These are phyloP conservation scores for Yarrowia osloensis DNA, from an alignment of 805 yeast species.

Conservation along the genomic window DNA sequence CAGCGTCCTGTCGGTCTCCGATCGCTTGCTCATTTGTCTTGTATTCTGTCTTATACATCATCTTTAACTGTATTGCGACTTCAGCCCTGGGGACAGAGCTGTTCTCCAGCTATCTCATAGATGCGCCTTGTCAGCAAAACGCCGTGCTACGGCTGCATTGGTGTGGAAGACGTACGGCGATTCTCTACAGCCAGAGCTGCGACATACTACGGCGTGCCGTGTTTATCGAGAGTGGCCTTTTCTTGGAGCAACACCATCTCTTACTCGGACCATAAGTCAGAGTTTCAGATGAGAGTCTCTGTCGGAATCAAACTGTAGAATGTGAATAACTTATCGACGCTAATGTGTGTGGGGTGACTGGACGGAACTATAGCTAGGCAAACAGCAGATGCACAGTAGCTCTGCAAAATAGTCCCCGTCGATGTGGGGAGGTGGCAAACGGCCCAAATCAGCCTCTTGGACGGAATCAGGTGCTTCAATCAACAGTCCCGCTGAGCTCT, in stretches of 20 bases:
- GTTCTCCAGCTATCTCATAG: too few species aligned
- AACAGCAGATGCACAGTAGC: too few species aligned
- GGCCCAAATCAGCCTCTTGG: not conserved
- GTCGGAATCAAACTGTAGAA: not conserved
- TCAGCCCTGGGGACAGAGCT: too few species aligned
- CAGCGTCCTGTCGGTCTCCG: not conserved
- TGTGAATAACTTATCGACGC: not conserved
- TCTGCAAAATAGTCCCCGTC: too few species aligned
- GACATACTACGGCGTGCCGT: too few species aligned
- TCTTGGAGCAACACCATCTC: not conserved
- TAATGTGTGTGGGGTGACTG: not conserved
- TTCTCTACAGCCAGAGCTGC: too few species aligned
- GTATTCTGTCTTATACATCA: too few species aligned
- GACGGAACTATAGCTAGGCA: not conserved
- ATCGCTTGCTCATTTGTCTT: not conserved
- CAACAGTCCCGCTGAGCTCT: not conserved
- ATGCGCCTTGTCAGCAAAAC: not conserved
- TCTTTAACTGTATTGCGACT: not conserved
- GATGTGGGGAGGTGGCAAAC: conserved; percentile 1
- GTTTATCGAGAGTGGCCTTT: too few species aligned
- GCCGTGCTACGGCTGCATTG: conserved; percentile 16
- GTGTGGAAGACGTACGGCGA: too few species aligned
- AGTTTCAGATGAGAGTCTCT: too few species aligned
- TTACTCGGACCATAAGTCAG: conserved; percentile 10
- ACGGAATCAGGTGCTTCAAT: not conserved